These are phyloP conservation scores for Apiotrichum gamsii DNA, from an alignment of 1,284 basidiomycete species.

Conservation along the genomic window DNA sequence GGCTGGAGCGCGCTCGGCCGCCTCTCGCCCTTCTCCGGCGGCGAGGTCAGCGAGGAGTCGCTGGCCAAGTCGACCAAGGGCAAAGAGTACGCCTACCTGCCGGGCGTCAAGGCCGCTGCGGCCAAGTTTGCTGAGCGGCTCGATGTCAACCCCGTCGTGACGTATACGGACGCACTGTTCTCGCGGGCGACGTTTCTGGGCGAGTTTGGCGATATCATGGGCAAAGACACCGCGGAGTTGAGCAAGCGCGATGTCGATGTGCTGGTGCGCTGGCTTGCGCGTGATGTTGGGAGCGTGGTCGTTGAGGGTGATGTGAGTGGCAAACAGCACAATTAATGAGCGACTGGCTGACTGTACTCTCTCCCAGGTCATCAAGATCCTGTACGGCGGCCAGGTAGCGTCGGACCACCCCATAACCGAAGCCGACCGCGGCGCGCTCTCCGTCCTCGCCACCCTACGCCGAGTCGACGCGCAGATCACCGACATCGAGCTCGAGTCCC, in stretches of 20 bases:
- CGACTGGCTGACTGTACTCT: not conserved
- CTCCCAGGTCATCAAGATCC: slow-evolving; percentile 68
- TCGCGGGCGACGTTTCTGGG: slow-evolving; percentile 58
- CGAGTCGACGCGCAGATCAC: slow-evolving; percentile 44
- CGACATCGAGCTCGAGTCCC: slow-evolving; percentile 56
- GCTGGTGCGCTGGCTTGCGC: slow-evolving; percentile 66
- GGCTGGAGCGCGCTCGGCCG: slow-evolving; percentile 65
- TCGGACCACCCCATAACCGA: slow-evolving; percentile 41
- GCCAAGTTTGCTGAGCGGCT: slow-evolving; percentile 53
- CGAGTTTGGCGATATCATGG: slow-evolving; percentile 52
- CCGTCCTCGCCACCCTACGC: slow-evolving; percentile 32
- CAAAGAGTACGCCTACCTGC: slow-evolving; percentile 63
- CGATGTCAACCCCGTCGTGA: slow-evolving; percentile 50
- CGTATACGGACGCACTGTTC: slow-evolving; percentile 61
- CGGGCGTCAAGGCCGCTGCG: slow-evolving; percentile 54
- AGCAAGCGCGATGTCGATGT: slow-evolving; percentile 55
- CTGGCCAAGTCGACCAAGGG: slow-evolving; percentile 63
- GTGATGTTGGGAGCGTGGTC: slow-evolving; percentile 63
- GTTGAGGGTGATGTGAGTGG: slow-evolving; percentile 59
- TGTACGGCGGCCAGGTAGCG: slow-evolving; percentile 46
- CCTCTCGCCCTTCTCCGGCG: slow-evolving; percentile 52
- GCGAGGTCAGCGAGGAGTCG: slow-evolving; percentile 53
- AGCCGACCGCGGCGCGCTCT: slow-evolving; percentile 41
- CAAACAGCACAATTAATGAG: not conserved
- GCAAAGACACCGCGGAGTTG: slow-evolving; percentile 3